Percentiles rank a stretch among this genome's conserved stretches.
phyloP scores from a whole-genome alignment of 2,329 filamentous ascomycete genomes.

The Penicillium corylophilum region DNA sequence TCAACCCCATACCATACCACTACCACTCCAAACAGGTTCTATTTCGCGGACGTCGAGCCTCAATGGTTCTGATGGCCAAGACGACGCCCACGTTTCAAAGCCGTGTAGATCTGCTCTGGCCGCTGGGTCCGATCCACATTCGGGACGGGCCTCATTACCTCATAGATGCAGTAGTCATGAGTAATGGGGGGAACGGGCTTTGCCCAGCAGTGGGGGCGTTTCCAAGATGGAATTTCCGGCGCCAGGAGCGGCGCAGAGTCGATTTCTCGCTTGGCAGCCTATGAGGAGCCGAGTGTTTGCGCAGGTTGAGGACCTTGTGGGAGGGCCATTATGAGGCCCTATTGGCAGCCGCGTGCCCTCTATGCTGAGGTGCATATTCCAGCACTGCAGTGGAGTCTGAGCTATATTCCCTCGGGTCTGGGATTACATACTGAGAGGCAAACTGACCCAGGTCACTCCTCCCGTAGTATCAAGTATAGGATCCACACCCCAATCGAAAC shows the following conservation, averaged over 20 bases:
- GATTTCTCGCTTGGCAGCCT: constrained; percentile 14
- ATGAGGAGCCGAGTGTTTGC: constrained; percentile 16
- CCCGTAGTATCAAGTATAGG: background rate
- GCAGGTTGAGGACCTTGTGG: constrained; percentile 23
- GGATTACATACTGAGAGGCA: background rate
- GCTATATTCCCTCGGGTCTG: background rate
- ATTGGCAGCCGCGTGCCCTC: constrained; percentile 16
- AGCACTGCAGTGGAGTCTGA: constrained; percentile 6
- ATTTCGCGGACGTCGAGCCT: background rate
- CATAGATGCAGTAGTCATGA: constrained; percentile 17
- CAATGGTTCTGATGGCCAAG: background rate
- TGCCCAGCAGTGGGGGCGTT: background rate
- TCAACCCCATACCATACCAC: background rate
- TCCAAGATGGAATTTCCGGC: constrained; percentile 16
- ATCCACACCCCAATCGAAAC: background rate
- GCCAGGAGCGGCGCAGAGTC: constrained; percentile 19
- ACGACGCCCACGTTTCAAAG: constrained; percentile 6
- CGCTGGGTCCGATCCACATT: constrained; percentile 10
- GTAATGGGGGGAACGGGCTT: background rate
- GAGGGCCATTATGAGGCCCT: constrained; percentile 13
- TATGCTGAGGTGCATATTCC: constrained; percentile 8
- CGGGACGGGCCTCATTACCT: constrained; percentile 23
- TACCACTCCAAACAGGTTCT: background rate
- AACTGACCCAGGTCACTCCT: background rate
- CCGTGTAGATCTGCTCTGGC: constrained; percentile 8